Base-by-base conservation (phyloP, 2,329 filamentous ascomycete genomes). In the Neonectria coccinea region DNA sequence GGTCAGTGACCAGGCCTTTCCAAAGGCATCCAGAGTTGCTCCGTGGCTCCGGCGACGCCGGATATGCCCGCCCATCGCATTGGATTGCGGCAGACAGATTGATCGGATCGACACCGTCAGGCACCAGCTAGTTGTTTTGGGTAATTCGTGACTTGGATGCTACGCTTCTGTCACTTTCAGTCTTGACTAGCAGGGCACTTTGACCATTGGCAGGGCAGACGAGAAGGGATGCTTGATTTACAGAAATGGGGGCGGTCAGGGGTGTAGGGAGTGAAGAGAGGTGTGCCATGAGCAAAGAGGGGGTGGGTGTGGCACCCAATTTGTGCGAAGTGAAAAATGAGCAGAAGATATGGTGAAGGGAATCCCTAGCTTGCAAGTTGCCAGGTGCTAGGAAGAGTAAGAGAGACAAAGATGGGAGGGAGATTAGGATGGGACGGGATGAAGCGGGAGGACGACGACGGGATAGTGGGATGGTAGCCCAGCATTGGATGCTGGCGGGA, bases 51-150 rank as follows among this genome's bases (percentile, higher is more conserved):
- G 60, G 60, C 48, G 51, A 58, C 51, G 33, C 54, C 60, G 60
- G 60, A 55, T 63, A 48, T 58, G 25, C 59, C 42, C 55, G 29
- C 31, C 18, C 53, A 31, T 57, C 39, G 48, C 54, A 36, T 53
- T 53, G 55, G 51, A 50, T 33, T 56, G 51, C 54, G 60, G 51
- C 59, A 65, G 59, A 61, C 59, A 65, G 63, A 65, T 65, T 65
- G 61, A 62, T 65, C 63, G 45, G 63, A 65, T 65, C 63, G 63
- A 59, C 59, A 56, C 45, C 22, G 42, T 48, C 63, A 62, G 59
- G 59, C 56, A 65, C 63, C 54, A 56, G 59, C 36, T 41, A 42
- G 54, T 48, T 50, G 41, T 44, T 54, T 65, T 57, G 31, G 63
- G 59, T 52, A 65, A 65, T 62, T 65, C 63, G 63, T 62, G 48